A percentile compares a stretch with the other conserved stretches of the same genome.
phyloP scores from a whole-genome alignment of 768 basidiomycete genomes.

The Suillus weaverae region DNA sequence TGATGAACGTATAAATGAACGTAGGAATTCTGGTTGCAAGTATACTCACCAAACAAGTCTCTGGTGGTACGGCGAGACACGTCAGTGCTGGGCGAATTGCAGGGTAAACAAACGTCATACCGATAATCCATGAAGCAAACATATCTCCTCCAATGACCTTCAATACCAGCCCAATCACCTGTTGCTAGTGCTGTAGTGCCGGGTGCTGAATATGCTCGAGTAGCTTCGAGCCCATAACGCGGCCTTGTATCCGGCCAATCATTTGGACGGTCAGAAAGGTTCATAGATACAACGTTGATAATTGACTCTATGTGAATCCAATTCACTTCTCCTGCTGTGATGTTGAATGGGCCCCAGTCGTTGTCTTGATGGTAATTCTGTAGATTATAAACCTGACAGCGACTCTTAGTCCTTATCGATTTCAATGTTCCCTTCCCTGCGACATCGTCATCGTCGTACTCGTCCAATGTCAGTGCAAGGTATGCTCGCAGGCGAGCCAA shows the following conservation, averaged over 20 bases:
- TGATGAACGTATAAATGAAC: constrained; percentile 17
- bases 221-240: constrained; percentile 50
- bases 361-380: constrained; percentile 52
- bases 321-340: constrained; percentile 42
- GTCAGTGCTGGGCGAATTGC: constrained; percentile 40
- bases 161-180: constrained; percentile 73
- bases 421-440: constrained; percentile 27
- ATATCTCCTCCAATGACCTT: constrained; percentile 73
- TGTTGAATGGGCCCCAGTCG: constrained; percentile 59
- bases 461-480: constrained; percentile 45
- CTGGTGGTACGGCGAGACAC: constrained; percentile 9
- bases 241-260: constrained; percentile 42
- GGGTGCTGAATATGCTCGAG: constrained; percentile 56
- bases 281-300: constrained; percentile 51
- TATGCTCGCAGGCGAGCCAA: constrained; percentile 49
- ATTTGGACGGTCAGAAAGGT: constrained; percentile 47
- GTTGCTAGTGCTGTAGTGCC: constrained; percentile 32
- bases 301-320: constrained; percentile 68
- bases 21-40: neutral
- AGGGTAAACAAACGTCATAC: constrained; percentile 38
- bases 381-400: constrained; percentile 65
- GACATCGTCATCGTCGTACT: constrained; percentile 29
- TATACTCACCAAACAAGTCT: constrained; percentile 26
- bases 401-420: constrained; percentile 43
- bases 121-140: constrained; percentile 81